Conservation (phyloP, 2,329 filamentous ascomycete genomes). For the Xylariaceae sp. region DNA sequence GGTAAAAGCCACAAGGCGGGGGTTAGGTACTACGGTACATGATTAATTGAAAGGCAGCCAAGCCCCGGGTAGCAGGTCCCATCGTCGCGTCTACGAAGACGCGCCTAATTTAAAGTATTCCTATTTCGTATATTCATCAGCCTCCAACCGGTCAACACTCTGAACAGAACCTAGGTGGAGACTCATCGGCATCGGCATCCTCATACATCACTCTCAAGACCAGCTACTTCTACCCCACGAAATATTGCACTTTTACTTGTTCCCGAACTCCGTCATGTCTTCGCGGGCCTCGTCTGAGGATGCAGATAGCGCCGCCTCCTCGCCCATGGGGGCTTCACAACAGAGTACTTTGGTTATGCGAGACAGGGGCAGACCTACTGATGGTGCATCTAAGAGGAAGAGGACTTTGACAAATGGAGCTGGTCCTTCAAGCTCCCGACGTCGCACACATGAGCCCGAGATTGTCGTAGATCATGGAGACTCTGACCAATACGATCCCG, state of each 20-base stretch:
- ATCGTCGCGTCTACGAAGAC: conserved; percentile 25
- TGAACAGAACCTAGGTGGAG: not conserved
- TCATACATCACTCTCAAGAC: not conserved
- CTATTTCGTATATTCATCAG: not conserved
- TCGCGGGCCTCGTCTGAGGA: conserved; percentile 31
- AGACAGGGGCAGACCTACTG: conserved; percentile 38
- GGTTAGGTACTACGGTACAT: too few relatives aligned
- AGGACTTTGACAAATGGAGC: conserved; percentile 40
- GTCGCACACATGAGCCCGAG: conserved; percentile 40
- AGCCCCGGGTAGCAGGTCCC: not conserved
- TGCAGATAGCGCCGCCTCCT: conserved; percentile 32
- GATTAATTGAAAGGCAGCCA: conserved; percentile 16
- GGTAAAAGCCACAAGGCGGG: conserved; percentile 16
- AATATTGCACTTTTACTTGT: not conserved
- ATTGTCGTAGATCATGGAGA: conserved; percentile 27
- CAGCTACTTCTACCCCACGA: not conserved
- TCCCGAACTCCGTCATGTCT: conserved; percentile 29
- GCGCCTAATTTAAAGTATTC: conserved; percentile 23
- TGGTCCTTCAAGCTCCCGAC: conserved; percentile 38
- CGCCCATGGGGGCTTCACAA: conserved; percentile 25
- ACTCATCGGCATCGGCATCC: not conserved
- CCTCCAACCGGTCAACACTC: not conserved
- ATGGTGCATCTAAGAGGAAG: conserved; percentile 41
- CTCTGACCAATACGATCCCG: conserved; percentile 73
- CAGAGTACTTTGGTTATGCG: conserved; percentile 40